phyloP scores from a whole-genome alignment of 305 asterid species.

The Fraxinus greggii region DNA sequence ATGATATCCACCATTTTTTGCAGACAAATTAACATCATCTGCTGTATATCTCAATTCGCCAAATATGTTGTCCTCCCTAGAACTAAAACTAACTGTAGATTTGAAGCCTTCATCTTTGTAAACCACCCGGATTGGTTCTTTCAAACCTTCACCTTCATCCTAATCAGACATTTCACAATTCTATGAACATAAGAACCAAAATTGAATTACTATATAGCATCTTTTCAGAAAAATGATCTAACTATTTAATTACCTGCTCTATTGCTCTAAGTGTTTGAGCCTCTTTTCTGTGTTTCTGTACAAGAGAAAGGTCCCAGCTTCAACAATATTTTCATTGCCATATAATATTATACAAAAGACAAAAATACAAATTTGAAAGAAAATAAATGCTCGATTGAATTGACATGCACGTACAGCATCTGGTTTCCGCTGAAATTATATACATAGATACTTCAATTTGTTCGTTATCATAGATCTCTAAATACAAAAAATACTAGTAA shows the following conservation, averaged over 20 bases:
- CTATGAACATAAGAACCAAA: not conserved
- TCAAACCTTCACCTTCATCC: constrained; percentile 58
- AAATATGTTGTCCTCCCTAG: constrained; percentile 32
- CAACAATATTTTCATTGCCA: not conserved
- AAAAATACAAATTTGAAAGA: not conserved
- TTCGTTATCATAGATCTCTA: not conserved
- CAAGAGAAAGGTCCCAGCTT: constrained; percentile 21
- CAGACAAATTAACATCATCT: constrained; percentile 21
- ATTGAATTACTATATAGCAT: not conserved
- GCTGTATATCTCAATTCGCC: constrained; percentile 37
- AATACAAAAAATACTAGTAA: not conserved
- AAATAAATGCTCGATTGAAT: not conserved
- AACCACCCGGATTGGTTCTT: constrained; percentile 63
- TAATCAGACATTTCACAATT: constrained; percentile 31
- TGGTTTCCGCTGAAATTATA: not conserved
- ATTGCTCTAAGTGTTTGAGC: constrained; percentile 56
- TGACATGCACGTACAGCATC: not conserved
- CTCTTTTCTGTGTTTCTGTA: constrained; percentile 73
- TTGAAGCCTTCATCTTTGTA: constrained; percentile 58
- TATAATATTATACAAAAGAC: not conserved
- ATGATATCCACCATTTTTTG: constrained; percentile 44
- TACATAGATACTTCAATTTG: not conserved
- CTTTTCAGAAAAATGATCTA: not conserved
- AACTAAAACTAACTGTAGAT: constrained; percentile 38
- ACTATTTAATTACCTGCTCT: constrained; percentile 54